Base-by-base conservation (phyloP, 257 asterid genomes). In the Solanum ossicruentum region DNA sequence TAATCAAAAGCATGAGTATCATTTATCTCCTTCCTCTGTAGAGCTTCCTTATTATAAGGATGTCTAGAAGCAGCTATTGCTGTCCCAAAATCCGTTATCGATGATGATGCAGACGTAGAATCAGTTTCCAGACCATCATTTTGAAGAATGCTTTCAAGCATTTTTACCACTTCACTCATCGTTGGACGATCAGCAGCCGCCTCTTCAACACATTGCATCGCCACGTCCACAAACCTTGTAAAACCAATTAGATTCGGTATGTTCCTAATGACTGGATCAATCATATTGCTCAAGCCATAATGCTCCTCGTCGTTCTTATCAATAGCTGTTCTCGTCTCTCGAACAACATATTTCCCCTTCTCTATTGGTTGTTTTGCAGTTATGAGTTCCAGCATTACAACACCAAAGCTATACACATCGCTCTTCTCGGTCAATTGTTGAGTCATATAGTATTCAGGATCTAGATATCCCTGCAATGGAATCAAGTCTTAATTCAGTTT, bases 361-460 rank as follows among this genome's bases (percentile, higher is more conserved):
- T 91, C 98, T 18, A 94, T 96, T 4, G 99, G 99, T 88, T 92
- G 95, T 87, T 88, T 96, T 1, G 97, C 93, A 1, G 98, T 90
- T 65, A 96, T 89, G 69, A 96, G 93, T 84, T 96, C 99, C 6
- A 96, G 98, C 98, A 96, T 94, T 84, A 96, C 97, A 85, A 96
- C 98, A 0, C 99, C 99, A 72, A 94, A 96, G 88, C 99, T 96
- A 89, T 94, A 96, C 0, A 96, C 97, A 45, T 96, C 98, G 77
- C 99, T 96, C 86, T 93, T 96, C 65, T 96, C 99, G 0, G 99
- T 96, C 80, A 94, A 61, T 81, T 96, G 97, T 84, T 96, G 98
- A n/a, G 97, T 94, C 98, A 94, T 92, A 85, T 96, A 96, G 92
- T 96, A 94, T 41, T 96, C 99, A 0, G 99, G 99, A 86, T 96